Evolutionary conservation across 306 rosid genomes (phyloP), one percentile per base, ranked within the genome.

Genomic region (Cajanus cajan): DNA sequence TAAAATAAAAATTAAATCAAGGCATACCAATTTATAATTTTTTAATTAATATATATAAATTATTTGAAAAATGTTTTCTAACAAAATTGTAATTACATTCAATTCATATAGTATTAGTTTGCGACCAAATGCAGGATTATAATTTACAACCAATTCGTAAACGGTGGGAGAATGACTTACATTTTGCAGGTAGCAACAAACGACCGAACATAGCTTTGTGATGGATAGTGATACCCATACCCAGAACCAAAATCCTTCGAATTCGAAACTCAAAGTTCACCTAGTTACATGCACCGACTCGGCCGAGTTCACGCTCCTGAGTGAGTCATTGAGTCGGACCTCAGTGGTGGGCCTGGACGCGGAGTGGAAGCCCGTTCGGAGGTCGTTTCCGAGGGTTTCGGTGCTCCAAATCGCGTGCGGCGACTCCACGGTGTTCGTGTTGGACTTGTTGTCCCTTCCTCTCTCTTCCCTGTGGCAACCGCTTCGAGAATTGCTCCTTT

Each of bases 341-440:
- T 74, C 86, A 15, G 61, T 91, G 73, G 77, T 94, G 21, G 95
- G 87, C 0, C 93, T 94, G 68, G 97, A 91, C 73, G 96, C 97
- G 85, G 98, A 94, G 71, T 94, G 98, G 98, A 91, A 90, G 78
- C 92, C 97, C 55, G 59, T 87, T n/a, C 90, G 90, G 14, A 58
- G 85, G 0, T 33, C 87, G 37, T 88, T 83, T 72, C 98, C 98
- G 82, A 65, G 87, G 39, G 95, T 93, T 1, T 63, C 92, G 2
- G 88, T 90, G 28, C 96, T 94, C 82, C 98, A 94, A 83, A 81
- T 94, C 78, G 98, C 96, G 14, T 89, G 92, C 70, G 93, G 80
- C 89, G 82, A 80, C 62, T 87, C 88, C 13, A 83, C 74, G 8
- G 91, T 90, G 34, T 94, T 90, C 83, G 85, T 94, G 71, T 84